phyloP scores from a whole-genome alignment of 2,329 filamentous ascomycete species.

The Colletotrichum sp. region DNA sequence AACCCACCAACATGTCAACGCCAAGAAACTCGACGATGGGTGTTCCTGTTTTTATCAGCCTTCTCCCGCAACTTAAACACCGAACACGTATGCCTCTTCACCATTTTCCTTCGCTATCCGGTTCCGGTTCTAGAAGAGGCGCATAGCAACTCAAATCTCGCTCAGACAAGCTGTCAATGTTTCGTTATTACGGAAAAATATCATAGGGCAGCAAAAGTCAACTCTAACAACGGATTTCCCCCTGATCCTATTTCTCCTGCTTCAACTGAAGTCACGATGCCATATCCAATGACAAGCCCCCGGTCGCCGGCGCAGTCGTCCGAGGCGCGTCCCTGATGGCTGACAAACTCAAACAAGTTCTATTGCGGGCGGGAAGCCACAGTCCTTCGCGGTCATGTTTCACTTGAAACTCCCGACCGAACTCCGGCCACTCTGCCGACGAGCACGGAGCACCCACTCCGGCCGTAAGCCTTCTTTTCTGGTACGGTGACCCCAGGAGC shows the following conservation, averaged over 20 bases:
- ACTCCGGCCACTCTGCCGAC: conserved; percentile 7
- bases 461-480: not conserved
- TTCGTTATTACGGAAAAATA: not conserved
- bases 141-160: not conserved
- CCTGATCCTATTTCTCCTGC: not conserved
- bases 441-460: conserved; percentile 1
- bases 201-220: not conserved
- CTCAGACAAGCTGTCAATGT: conserved; percentile 11
- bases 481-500: not conserved
- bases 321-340: conserved; percentile 1
- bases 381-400: not conserved
- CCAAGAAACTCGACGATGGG: not conserved
- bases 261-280: not conserved
- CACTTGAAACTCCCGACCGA: conserved; percentile 10
- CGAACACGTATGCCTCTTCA: not conserved
- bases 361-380: not conserved
- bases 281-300: not conserved
- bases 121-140: not conserved
- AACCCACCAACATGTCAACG: not conserved
- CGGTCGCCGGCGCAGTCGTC: not conserved
- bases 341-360: not conserved
- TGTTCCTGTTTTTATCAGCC: not conserved
- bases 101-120: not conserved
- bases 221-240: not conserved
- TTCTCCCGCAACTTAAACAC: not conserved